Evolutionary conservation across 306 rosid genomes (phyloP).

Genomic region (Clitoria ternatea): DNA sequence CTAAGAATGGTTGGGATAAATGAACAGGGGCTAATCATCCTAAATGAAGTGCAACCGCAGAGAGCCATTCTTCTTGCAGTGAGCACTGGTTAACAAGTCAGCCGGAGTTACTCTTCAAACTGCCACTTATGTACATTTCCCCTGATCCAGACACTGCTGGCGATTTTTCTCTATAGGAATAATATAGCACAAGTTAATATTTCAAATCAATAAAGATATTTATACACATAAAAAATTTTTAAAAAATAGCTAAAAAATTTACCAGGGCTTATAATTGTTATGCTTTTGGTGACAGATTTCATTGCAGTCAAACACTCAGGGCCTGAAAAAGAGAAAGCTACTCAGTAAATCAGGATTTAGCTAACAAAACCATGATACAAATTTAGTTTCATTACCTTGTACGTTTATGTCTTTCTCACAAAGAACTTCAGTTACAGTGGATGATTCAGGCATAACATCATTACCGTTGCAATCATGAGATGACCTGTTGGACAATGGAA

Average conservation of each 20-base stretch:
- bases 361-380: neutral
- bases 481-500: slow-evolving; percentile 34
- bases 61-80: neutral
- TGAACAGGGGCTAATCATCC: slow-evolving; percentile 25
- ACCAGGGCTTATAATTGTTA: slow-evolving; percentile 84
- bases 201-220: neutral
- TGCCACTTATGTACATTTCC: slow-evolving; percentile 24
- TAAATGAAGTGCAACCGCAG: slow-evolving; percentile 5
- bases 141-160: slow-evolving; percentile 25
- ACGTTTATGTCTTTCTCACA: slow-evolving; percentile 48
- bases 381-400: slow-evolving; percentile 37
- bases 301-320: slow-evolving; percentile 53
- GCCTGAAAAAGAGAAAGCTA: slow-evolving; percentile 44
- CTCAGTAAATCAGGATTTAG: slow-evolving; percentile 9
- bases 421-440: slow-evolving; percentile 55
- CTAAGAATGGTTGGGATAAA: slow-evolving; percentile 8
- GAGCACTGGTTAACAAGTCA: slow-evolving; percentile 25
- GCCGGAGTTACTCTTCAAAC: slow-evolving; percentile 23
- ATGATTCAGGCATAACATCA: slow-evolving; percentile 49
- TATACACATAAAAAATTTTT: neutral
- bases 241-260: neutral
- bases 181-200: neutral
- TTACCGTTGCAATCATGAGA: slow-evolving; percentile 35
- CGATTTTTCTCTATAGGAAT: slow-evolving; percentile 43
- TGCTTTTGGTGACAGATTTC: slow-evolving; percentile 68